Conservation (phyloP, 1,284 basidiomycete genomes). For the Apiotrichum mycotoxinovorans region DNA sequence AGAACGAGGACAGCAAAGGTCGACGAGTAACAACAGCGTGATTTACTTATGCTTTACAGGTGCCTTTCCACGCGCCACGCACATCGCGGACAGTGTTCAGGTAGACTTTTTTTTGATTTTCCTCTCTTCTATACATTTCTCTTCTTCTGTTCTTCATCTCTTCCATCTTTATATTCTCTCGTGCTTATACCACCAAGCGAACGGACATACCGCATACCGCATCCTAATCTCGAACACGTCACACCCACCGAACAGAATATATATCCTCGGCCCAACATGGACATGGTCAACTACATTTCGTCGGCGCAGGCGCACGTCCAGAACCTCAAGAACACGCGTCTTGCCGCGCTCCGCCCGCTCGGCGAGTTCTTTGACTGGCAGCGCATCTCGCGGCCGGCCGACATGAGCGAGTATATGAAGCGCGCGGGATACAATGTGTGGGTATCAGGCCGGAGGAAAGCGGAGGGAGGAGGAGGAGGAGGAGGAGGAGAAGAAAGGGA, state of each 20-base stretch:
- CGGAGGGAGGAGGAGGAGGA: conserved; percentile 3
- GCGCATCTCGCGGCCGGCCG: conserved; percentile 66
- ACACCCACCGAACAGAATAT: not conserved
- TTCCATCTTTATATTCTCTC: no score
- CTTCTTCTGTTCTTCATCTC: no score
- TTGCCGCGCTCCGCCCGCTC: conserved; percentile 74
- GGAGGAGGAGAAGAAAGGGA: conserved; percentile 53
- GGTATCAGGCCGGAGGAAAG: conserved; percentile 7
- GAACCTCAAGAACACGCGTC: conserved; percentile 75
- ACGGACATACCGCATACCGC: no score
- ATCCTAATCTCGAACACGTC: no score
- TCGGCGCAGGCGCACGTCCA: conserved; percentile 69
- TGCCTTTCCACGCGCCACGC: no score
- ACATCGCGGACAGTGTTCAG: no score
- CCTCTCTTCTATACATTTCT: no score
- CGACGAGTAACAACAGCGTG: no score
- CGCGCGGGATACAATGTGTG: conserved; percentile 42
- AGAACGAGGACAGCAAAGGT: no score
- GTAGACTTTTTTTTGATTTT: no score
- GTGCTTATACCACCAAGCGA: no score
- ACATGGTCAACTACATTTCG: conserved; percentile 37
- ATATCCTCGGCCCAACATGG: conserved; percentile 27
- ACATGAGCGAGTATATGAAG: conserved; percentile 59
- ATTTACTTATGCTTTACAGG: no score
- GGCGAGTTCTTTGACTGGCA: conserved; percentile 80